These are phyloP conservation scores for Narthecium ossifragum DNA, from an alignment of 106 monocot species.

Conservation along the genomic window DNA sequence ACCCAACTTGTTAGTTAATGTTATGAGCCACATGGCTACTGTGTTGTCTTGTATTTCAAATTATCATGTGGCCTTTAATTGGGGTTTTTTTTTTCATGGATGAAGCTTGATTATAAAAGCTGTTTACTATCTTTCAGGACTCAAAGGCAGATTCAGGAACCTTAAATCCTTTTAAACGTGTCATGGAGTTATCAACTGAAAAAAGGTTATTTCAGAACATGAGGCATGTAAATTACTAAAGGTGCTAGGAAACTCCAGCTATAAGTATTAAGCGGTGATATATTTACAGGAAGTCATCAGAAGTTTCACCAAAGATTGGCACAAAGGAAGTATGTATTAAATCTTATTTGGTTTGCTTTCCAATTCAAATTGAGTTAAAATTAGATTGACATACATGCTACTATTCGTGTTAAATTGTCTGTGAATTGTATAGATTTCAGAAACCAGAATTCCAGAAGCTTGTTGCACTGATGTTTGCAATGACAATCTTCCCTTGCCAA, in stretches of 20 bases:
- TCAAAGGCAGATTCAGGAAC: constrained; percentile 24
- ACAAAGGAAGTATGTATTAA: constrained; percentile 26
- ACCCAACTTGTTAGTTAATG: too few species aligned
- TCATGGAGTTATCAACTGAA: constrained; percentile 21
- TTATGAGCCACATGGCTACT: too few species aligned
- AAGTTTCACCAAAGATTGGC: constrained; percentile 15
- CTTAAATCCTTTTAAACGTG: constrained; percentile 32
- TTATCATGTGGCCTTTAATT: too few species aligned
- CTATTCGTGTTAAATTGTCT: background rate
- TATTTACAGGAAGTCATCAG: constrained; percentile 47
- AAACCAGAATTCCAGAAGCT: constrained; percentile 21
- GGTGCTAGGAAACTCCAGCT: too few species aligned
- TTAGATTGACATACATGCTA: background rate
- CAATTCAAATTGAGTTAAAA: background rate
- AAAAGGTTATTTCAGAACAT: constrained; percentile 35
- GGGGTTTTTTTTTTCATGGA: too few species aligned
- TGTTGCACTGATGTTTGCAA: background rate
- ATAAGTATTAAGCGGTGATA: too few species aligned
- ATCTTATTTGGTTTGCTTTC: background rate
- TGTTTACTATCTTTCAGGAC: constrained; percentile 34
- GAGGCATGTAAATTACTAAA: too few species aligned
- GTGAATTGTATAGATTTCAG: constrained; percentile 17
- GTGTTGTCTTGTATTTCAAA: too few species aligned
- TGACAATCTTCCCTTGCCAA: constrained; percentile 18
- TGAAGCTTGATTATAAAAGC: too few species aligned